Conservation (phyloP, 2,329 filamentous ascomycete genomes). For the Botrytis cinerea region DNA sequence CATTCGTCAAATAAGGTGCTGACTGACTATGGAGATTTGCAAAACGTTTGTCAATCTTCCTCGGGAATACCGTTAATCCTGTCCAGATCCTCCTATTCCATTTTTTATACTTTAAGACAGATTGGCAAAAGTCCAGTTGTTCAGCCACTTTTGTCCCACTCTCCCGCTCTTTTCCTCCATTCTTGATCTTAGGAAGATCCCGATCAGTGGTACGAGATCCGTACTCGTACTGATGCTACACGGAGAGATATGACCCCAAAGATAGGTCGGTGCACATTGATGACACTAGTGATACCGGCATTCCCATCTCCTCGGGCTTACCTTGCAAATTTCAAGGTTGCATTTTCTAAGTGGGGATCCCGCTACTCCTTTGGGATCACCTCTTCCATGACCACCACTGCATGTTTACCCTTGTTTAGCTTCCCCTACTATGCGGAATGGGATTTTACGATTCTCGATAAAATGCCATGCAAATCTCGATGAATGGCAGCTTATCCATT, state of each 20-base stretch:
- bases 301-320: not conserved
- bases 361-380: slow-evolving; percentile 1
- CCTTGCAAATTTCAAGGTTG: not conserved
- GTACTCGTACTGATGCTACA: not conserved
- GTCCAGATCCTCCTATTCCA: not conserved
- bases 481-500: not conserved
- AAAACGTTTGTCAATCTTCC: not conserved
- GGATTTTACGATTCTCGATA: not conserved
- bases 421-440: not conserved
- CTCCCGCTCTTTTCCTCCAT: not conserved
- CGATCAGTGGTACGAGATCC: not conserved
- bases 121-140: not conserved
- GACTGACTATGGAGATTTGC: not conserved
- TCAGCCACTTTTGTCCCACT: not conserved
- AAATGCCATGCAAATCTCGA: not conserved
- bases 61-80: slow-evolving; percentile 4
- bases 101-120: not conserved
- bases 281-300: not conserved
- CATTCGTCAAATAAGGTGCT: slow-evolving; percentile 12
- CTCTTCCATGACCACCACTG: not conserved
- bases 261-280: not conserved
- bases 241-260: not conserved
- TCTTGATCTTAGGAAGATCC: not conserved
- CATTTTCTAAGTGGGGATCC: slow-evolving; percentile 5
- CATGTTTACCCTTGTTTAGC: not conserved